Evolutionary conservation across 495 filamentous ascomycete species (phyloP), one percentile per base, ranked within the genome.

Genomic region (Pyrenopolyporus hunteri): DNA sequence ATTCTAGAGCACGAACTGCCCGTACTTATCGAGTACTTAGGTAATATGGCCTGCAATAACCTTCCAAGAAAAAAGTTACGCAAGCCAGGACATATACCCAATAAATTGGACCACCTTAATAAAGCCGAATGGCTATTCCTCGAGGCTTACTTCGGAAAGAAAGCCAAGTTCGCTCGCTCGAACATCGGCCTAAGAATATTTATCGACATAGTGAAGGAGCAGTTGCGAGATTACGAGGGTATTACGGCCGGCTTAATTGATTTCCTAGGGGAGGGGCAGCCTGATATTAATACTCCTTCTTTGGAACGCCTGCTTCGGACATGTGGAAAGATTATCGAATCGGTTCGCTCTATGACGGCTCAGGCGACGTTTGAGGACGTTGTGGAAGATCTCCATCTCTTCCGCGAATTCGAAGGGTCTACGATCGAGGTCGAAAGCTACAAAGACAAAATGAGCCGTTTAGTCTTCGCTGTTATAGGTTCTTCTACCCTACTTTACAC

Each of bases 361-460:
- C 50, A 54, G 37, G 32, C 28, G 10, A 44, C 50, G 37, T 43
- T 54, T 11, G 37, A 54, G 10, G 50, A 54, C 26, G 44, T 54
- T 25, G 17, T 25, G 17, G 7, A 16, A 11, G 37, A 43, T 17
- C 6, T 54, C 1, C n/a, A n/a, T n/a, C n/a, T n/a, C n/a, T n/a
- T 54, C 13, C 39, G 39, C 43, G 23, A 5, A 17, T 25, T 44
- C 17, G 13, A 6, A 44, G 4, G 13, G 20, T 29, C 26, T 13
- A 4, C 6, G 6, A 5, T 11, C 6, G 22, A 33, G 5, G 20
- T 1, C 14, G 16, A 43, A 13, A 5, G 2, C 2, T 6, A 44
- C 7, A 4, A 54, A n/a, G 17, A 44, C 14, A 39, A 9, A 1
- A 22, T 54, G 17, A 36, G 39, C 17, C 26, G 44, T 6, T 35